Evolutionary conservation across 768 basidiomycete species (phyloP).

Genomic region (Tulasnella sp.): DNA sequence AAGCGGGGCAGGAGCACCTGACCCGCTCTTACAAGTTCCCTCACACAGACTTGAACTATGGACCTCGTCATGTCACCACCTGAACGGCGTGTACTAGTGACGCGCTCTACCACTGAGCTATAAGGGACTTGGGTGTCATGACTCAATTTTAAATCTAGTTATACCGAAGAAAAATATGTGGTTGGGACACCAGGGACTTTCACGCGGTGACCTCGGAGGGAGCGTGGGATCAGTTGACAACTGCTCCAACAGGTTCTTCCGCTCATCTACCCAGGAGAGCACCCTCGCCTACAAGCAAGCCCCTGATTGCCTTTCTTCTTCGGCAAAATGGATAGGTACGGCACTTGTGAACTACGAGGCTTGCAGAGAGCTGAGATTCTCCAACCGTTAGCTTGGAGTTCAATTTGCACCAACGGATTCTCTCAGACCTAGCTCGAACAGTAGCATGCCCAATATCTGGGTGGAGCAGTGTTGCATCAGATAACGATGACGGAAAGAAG

Average conservation of each 20-base stretch:
- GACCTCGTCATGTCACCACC: not conserved
- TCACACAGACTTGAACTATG: slow-evolving; percentile 12
- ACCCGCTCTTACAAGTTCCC: not conserved
- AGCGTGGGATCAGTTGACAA: not conserved
- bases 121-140: slow-evolving; percentile 3
- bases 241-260: not conserved
- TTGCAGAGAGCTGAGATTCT: not conserved
- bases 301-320: not conserved
- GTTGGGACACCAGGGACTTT: not conserved
- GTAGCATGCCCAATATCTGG: slow-evolving; percentile 43
- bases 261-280: not conserved
- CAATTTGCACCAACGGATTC: slow-evolving; percentile 69
- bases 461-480: slow-evolving; percentile 35
- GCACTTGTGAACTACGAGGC: not conserved
- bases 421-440: slow-evolving; percentile 66
- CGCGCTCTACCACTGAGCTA: slow-evolving; percentile 44
- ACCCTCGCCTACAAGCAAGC: not conserved
- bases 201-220: slow-evolving; percentile 1
- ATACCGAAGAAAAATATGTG: not conserved
- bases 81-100: slow-evolving; percentile 36
- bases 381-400: slow-evolving; percentile 59
- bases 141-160: not conserved
- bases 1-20: not conserved
- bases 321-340: not conserved
- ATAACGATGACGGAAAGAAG: slow-evolving; percentile 39